Evolutionary conservation across 2,329 filamentous ascomycete genomes (phyloP), one percentile per base, ranked within the genome.

Genomic region (Trichothecium roseum): DNA sequence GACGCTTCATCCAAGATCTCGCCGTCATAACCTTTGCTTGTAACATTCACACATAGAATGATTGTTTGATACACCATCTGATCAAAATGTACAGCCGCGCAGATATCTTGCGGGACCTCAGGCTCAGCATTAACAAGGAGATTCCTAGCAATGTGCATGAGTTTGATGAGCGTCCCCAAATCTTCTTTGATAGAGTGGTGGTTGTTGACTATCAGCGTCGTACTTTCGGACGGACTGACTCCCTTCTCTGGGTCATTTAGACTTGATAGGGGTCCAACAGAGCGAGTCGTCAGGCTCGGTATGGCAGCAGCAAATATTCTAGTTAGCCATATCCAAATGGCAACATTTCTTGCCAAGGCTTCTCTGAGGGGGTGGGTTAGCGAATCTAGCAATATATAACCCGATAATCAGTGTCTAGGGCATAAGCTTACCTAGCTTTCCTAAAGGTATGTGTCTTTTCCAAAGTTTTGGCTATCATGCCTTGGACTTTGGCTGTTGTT

Each of bases 81-180:
- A 45, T 81, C 74, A 42, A 80, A 78, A 36, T 72, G 67, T 13
- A 78, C 72, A 7, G 74, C 72, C 8, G 74, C 72, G 38, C 75
- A 80, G 7, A 81, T 65, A 44, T 81, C 75, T 50, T 81, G 76
- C 2, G 76, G 74, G 4, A 79, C 71, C 47, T 78, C 72, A 10
- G 76, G 74, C 47, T 79, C 72, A 7, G 71, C 69, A 8, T 76
- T 78, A 20, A 79, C 76, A 17, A 81, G 62, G 40, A 81, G 60
- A 42, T 81, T 81, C 34, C 76, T 60, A 1, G 74, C 73, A 47
- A 81, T 77, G 41, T 79, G 73, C 70, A 81, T 74, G 39, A 81
- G 59, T 56, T 78, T 79, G 60, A 78, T 79, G 36, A 81, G 60
- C 39, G 74, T 69, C 36, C 72, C 69, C 37, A 81, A 55, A 39